Base-by-base conservation (phyloP, 768 basidiomycete species). In the Mycena pura region DNA sequence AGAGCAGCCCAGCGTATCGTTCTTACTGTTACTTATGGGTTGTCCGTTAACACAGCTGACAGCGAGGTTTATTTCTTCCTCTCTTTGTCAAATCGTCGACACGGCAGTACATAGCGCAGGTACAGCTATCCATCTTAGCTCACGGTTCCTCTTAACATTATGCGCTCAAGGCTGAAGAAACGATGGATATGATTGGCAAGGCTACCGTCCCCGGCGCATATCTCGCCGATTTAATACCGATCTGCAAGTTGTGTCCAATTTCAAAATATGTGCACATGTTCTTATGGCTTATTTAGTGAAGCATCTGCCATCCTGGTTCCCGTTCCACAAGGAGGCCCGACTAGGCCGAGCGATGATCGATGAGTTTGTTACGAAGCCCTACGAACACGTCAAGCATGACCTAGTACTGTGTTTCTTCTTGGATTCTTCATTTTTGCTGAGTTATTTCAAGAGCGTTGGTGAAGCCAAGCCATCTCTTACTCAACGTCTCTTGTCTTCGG, bases 191-290 rank as follows among this genome's bases (percentile, higher is more conserved):
- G 38, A 47, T 75, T 24, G 63, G 56, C n/a, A 57, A 59, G 31
- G 69, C 66, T 5, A 70, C 63, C 3, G 53, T 68, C 3, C 74
- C 73, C 2, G 75, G 75, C 27, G 68, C 74, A 8, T 76, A 62
- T 31, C 51, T 75, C 3, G 64, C 60, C 15, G 75, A 76, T 53
- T 32, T 74, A 19, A 27, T 75, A 19, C 74, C 75, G 9, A 24
- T 38, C 14, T 53, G 73, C 72, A 49, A 51, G 70, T 48, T 19
- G 6, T 13, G 27, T 19, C 25, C 13, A 28, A 28, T 50, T 24
- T 41, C 32, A 17, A 6, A 13, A 19, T 8, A 43, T 36, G 3
- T 15, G n/a, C n/a, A n/a, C n/a, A n/a, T n/a, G 22, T 17, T 41
- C 14, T 40, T 15, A 39, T 39, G 13, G 17, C 6, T 27, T 28